These are phyloP conservation scores for Blastomyces gilchristii DNA, from an alignment of 2,329 filamentous ascomycete genomes.

Conservation along the genomic window DNA sequence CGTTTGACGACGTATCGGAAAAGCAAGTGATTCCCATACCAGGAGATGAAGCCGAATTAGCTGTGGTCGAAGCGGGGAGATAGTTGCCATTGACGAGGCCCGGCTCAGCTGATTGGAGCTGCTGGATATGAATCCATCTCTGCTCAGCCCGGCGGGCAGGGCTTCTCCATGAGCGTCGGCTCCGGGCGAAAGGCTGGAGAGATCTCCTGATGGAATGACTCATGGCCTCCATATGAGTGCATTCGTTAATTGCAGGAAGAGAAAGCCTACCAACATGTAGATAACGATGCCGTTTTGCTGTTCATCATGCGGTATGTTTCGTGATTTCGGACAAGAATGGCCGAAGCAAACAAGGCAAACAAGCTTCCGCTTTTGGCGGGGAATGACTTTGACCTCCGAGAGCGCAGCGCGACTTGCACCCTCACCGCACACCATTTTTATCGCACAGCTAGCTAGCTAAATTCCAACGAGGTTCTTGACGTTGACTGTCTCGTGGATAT, in stretches of 20 bases:
- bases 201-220: slow-evolving; percentile 29
- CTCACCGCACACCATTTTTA: not conserved
- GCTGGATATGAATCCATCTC: slow-evolving; percentile 37
- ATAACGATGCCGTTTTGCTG: not conserved
- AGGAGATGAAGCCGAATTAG: slow-evolving; percentile 32
- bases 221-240: slow-evolving; percentile 22
- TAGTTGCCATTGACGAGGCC: slow-evolving; percentile 29
- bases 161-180: slow-evolving; percentile 19
- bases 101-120: slow-evolving; percentile 32
- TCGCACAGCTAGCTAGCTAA: not conserved
- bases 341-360: slow-evolving; percentile 14
- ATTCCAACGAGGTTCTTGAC: not conserved
- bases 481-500: not conserved
- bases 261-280: not conserved
- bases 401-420: not conserved
- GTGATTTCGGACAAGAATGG: slow-evolving; percentile 5
- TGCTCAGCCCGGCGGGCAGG: slow-evolving; percentile 20
- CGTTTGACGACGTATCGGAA: not conserved
- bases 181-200: slow-evolving; percentile 26
- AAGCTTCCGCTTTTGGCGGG: slow-evolving; percentile 9
- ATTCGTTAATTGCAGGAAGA: not conserved
- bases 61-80: slow-evolving; percentile 29
- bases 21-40: slow-evolving; percentile 23
- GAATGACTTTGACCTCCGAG: not conserved
- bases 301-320: not conserved